These are phyloP conservation scores for Penicillium goetzii DNA, from an alignment of 495 filamentous ascomycete species.

Conservation along the genomic window DNA sequence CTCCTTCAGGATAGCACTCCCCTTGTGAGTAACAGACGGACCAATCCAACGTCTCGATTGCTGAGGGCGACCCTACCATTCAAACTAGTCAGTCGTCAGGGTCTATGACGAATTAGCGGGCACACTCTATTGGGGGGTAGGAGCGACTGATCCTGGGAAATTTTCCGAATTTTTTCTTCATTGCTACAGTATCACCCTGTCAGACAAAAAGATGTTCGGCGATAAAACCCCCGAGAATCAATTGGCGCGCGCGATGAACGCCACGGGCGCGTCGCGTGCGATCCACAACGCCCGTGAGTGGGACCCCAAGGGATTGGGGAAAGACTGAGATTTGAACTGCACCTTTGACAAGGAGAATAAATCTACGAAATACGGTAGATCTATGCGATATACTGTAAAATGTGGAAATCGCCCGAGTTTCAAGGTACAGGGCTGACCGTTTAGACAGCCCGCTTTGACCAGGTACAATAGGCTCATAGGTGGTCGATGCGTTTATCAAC, in stretches of 20 bases:
- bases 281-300: conserved; percentile 3
- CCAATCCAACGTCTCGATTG: not conserved
- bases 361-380: not conserved
- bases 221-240: not conserved
- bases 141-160: not conserved
- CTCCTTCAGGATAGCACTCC: not conserved
- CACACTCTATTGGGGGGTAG: not conserved
- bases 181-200: conserved; percentile 21
- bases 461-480: not conserved
- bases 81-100: not conserved
- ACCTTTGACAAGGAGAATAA: not conserved
- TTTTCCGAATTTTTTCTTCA: not conserved
- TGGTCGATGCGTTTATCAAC: conserved; percentile 1
- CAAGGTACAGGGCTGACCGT: not conserved
- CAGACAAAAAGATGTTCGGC: conserved; percentile 11
- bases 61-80: not conserved
- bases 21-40: not conserved
- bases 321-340: not conserved
- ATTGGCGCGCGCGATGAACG: conserved; percentile 12
- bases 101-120: not conserved
- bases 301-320: not conserved
- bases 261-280: conserved; percentile 10
- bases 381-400: not conserved
- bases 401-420: not conserved
- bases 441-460: not conserved